phyloP scores from a whole-genome alignment of 768 basidiomycete species.

The Leccinum incarnatum region DNA sequence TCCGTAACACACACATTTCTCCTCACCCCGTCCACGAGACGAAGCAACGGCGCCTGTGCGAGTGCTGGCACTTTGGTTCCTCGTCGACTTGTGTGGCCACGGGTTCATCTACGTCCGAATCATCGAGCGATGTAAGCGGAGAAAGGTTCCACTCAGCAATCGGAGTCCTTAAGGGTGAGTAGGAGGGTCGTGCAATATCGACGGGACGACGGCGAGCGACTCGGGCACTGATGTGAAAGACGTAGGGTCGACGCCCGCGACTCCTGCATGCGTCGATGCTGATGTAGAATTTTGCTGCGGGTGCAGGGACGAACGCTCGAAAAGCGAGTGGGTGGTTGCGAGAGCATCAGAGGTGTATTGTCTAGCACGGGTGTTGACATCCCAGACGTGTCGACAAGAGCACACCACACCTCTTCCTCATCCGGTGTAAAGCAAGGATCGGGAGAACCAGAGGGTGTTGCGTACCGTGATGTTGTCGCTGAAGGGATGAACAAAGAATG shows the following conservation, averaged over 20 bases:
- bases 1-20: too few species aligned
- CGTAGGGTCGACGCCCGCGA: not conserved
- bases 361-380: conserved; percentile 9
- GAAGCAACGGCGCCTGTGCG: not conserved
- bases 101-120: not conserved
- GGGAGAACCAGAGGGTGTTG: conserved; percentile 12
- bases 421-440: conserved; percentile 7
- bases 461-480: not conserved
- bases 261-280: not conserved
- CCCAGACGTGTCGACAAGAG: conserved; percentile 17
- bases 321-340: conserved; percentile 1
- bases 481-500: not conserved
- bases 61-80: not conserved
- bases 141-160: conserved; percentile 8
- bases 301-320: not conserved
- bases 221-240: not conserved
- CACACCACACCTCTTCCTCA: conserved; percentile 22
- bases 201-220: conserved; percentile 8
- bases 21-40: too few species aligned
- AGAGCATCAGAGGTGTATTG: not conserved
- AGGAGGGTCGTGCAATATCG: conserved; percentile 5
- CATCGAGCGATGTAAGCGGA: conserved; percentile 15
- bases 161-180: not conserved
- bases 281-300: not conserved
- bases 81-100: not conserved